Evolutionary conservation across 2,329 filamentous ascomycete species (phyloP).

Genomic region (Colletotrichum sp.): DNA sequence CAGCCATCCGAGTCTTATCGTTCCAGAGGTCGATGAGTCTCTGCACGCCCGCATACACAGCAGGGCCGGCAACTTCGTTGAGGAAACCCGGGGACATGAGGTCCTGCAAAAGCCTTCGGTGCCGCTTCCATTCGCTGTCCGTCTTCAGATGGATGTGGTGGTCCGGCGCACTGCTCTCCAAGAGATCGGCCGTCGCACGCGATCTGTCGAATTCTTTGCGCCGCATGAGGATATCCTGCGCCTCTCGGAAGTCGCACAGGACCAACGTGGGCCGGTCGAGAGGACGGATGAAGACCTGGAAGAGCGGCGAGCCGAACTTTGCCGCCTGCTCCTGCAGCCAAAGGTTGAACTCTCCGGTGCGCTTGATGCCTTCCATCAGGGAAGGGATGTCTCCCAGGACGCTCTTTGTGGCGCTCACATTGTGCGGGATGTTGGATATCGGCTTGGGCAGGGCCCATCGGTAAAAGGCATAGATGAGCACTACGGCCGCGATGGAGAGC

Average conservation of each 20-base stretch:
- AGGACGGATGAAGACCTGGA: conserved; percentile 53
- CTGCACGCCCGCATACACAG: conserved; percentile 32
- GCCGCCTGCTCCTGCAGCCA: conserved; percentile 6
- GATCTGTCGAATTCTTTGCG: conserved; percentile 48
- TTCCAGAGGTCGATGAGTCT: conserved; percentile 38
- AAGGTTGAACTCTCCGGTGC: conserved; percentile 20
- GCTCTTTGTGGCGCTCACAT: conserved; percentile 34
- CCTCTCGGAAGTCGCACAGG: conserved; percentile 37
- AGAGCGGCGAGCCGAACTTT: conserved; percentile 44
- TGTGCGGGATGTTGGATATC: conserved; percentile 51
- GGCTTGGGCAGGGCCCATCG: conserved; percentile 41
- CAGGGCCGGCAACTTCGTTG: conserved; percentile 32
- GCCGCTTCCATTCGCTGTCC: conserved; percentile 33
- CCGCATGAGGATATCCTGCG: conserved; percentile 48
- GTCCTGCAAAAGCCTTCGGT: conserved; percentile 39
- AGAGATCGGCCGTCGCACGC: conserved; percentile 28
- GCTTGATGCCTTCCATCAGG: conserved; percentile 37
- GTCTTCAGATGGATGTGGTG: conserved; percentile 36
- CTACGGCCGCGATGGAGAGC: background rate
- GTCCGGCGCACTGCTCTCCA: conserved; percentile 34
- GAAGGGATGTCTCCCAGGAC: conserved; percentile 49
- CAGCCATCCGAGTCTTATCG: conserved; percentile 32
- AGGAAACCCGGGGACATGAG: conserved; percentile 42
- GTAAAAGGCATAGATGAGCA: background rate
- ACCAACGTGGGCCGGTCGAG: conserved; percentile 47